Evolutionary conservation across 257 asterid species (phyloP).

Genomic region (Solanum phureja): DNA sequence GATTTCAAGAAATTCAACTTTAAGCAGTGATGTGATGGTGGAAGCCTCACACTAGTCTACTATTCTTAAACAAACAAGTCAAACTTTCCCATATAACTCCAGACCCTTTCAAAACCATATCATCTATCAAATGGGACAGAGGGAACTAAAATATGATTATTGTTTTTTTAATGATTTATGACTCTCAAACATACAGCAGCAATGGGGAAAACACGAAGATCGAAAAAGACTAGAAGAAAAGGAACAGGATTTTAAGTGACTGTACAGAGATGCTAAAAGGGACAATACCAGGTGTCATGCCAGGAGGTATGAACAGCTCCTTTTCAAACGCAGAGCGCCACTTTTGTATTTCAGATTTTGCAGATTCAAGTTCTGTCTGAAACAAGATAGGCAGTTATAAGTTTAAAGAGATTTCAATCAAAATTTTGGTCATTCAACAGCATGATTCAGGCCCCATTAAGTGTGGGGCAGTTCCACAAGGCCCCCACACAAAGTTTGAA

Average conservation of each 20-base stretch:
- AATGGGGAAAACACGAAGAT: background rate
- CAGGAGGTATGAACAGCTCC: conserved; percentile 57
- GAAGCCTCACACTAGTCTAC: background rate
- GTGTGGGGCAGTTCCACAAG: background rate
- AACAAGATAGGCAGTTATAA: background rate
- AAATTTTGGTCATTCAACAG: background rate
- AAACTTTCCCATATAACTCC: background rate
- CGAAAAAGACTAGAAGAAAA: background rate
- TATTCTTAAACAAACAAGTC: background rate
- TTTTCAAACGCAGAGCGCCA: conserved; percentile 92
- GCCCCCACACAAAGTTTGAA: background rate
- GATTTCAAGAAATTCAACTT: background rate
- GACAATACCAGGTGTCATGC: conserved; percentile 63
- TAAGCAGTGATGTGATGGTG: background rate
- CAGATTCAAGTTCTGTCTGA: conserved; percentile 69
- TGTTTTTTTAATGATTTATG: background rate
- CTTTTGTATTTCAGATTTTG: conserved; percentile 78
- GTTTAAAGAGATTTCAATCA: background rate
- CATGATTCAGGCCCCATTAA: background rate
- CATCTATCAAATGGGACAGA: background rate
- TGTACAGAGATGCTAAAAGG: background rate
- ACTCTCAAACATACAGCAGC: background rate
- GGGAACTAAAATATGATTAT: background rate
- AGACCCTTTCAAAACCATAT: background rate
- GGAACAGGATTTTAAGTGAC: background rate